Evolutionary conservation across 371 early-diverging fungal species (phyloP).

Genomic region (Circinella minor): DNA sequence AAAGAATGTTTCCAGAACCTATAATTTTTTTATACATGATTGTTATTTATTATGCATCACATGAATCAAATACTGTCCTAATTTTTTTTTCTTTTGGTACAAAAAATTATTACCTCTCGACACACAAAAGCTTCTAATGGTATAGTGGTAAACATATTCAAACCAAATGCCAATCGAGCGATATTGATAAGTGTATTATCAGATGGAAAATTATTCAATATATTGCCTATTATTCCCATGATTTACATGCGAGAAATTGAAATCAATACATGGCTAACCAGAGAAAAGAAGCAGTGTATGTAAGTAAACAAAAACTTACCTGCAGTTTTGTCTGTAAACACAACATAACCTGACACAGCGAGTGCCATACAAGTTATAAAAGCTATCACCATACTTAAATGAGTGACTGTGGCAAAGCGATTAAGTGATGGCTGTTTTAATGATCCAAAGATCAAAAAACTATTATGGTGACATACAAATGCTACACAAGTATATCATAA

Average conservation of each 20-base stretch:
- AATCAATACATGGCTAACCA: neutral
- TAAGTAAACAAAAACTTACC: constrained; percentile 30
- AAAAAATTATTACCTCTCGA: constrained; percentile 54
- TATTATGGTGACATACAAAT: constrained; percentile 86
- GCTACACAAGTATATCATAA: constrained; percentile 38
- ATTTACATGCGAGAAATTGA: neutral
- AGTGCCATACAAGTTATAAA: constrained; percentile 70
- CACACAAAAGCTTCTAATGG: constrained; percentile 80
- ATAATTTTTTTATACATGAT: neutral
- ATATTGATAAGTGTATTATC: constrained; percentile 75
- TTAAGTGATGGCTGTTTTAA: constrained; percentile 73
- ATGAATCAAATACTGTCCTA: neutral
- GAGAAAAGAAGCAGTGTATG: neutral
- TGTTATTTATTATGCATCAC: neutral
- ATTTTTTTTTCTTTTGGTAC: no score
- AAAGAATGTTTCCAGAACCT: constrained; percentile 68
- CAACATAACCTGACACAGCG: constrained; percentile 67
- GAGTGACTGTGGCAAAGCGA: constrained; percentile 74
- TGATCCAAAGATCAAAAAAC: constrained; percentile 78
- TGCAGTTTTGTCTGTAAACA: constrained; percentile 75
- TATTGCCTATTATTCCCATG: constrained; percentile 55
- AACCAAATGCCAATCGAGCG: constrained; percentile 78
- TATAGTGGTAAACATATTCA: constrained; percentile 84
- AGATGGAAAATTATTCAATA: constrained; percentile 80
- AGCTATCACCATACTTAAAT: constrained; percentile 70